These are phyloP conservation scores for Clarireedia homoeocarpa DNA, from an alignment of 2,329 filamentous ascomycete species.

Conservation along the genomic window DNA sequence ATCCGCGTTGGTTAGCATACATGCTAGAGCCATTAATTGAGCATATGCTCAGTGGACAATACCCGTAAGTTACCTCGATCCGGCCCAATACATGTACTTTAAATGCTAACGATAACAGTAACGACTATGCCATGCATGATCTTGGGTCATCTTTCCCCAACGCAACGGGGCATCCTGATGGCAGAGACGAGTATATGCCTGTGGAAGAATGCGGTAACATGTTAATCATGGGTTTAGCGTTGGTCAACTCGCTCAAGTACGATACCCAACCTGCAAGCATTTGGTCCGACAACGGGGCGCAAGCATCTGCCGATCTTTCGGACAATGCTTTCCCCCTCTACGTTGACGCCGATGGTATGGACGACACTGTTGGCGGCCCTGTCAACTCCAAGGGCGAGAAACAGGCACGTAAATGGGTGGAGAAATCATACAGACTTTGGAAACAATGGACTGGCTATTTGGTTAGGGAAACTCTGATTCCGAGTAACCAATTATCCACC, in stretches of 20 bases:
- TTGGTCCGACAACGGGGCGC: conserved; percentile 40
- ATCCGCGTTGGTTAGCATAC: conserved; percentile 72
- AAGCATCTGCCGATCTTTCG: conserved; percentile 18
- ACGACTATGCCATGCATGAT: conserved; percentile 74
- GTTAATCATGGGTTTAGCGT: conserved; percentile 64
- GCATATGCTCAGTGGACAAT: conserved; percentile 74
- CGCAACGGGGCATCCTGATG: conserved; percentile 62
- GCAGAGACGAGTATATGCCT: conserved; percentile 58
- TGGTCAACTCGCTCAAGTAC: conserved; percentile 67
- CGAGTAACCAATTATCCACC: conserved; percentile 59
- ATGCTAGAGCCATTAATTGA: conserved; percentile 73
- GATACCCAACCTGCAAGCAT: conserved; percentile 49
- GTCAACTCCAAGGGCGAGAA: conserved; percentile 39
- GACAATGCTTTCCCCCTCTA: conserved; percentile 24
- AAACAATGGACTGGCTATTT: conserved; percentile 65
- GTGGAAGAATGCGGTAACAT: conserved; percentile 61
- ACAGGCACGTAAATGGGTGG: conserved; percentile 54
- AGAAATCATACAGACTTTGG: conserved; percentile 54
- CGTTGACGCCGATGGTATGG: conserved; percentile 47
- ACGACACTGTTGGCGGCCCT: conserved; percentile 53
- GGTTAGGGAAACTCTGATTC: conserved; percentile 54
- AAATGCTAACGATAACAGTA: conserved; percentile 30
- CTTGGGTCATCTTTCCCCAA: conserved; percentile 67
- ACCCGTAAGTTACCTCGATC: conserved; percentile 40
- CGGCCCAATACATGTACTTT: too few relatives aligned